These are phyloP conservation scores for Amaranthus cruentus DNA, from an alignment of 148 eudicot species.

Conservation along the genomic window DNA sequence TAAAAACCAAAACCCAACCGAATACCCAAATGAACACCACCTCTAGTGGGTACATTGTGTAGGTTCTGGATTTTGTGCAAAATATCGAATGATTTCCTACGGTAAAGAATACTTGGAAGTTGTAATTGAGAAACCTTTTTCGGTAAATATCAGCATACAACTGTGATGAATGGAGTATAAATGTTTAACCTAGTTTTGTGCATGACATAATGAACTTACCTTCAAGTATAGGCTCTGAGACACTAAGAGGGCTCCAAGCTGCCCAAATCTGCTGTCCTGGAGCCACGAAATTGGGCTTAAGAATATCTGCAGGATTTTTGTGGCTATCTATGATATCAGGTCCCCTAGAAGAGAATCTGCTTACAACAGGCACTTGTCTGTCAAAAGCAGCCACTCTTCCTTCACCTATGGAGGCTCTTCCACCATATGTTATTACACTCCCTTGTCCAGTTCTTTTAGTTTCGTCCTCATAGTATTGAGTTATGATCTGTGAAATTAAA, in stretches of 20 bases:
- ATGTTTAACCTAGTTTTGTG: background rate
- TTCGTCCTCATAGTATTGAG: conserved; percentile 55
- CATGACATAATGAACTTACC: conserved; percentile 36
- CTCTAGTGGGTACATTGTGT: no score
- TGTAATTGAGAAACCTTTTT: no score
- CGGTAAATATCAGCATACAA: background rate
- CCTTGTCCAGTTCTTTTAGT: conserved; percentile 48
- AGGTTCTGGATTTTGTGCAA: no score
- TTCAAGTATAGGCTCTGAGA: conserved; percentile 46
- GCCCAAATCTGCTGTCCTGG: conserved; percentile 99
- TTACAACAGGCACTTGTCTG: conserved; percentile 63
- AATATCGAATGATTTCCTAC: no score
- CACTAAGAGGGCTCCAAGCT: conserved; percentile 97
- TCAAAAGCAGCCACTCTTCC: conserved; percentile 67
- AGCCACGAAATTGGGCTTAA: conserved; percentile 85
- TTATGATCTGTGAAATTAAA: conserved; percentile 43
- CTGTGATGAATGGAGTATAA: background rate
- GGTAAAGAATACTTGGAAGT: no score
- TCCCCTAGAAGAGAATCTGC: conserved; percentile 90
- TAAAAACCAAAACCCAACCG: no score
- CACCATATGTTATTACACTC: conserved; percentile 39
- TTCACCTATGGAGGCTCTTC: conserved; percentile 67
- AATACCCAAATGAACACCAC: no score
- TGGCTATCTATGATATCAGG: conserved; percentile 60
- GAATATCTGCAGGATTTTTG: conserved; percentile 56